phyloP scores from a whole-genome alignment of 2,329 filamentous ascomycete genomes.

The Cercospora sojina region DNA sequence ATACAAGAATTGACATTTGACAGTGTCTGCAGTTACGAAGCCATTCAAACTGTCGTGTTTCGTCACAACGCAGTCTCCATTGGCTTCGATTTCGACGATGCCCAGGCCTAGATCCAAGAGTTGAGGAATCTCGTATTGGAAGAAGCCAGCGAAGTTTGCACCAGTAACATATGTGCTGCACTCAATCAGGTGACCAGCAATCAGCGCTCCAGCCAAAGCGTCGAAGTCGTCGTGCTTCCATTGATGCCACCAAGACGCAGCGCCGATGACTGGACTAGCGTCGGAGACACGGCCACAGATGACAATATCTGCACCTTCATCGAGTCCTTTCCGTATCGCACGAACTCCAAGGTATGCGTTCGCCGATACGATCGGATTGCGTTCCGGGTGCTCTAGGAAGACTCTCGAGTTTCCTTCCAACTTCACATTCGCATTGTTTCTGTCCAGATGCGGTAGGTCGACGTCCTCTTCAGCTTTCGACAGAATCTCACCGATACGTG shows the following conservation, averaged over 20 bases:
- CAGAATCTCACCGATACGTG: constrained; percentile 24
- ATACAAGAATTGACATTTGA: constrained; percentile 54
- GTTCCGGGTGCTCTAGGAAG: constrained; percentile 22
- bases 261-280: constrained; percentile 44
- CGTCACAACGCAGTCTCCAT: constrained; percentile 39
- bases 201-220: constrained; percentile 41
- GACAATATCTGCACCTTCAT: constrained; percentile 44
- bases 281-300: constrained; percentile 46
- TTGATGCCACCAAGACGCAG: constrained; percentile 45
- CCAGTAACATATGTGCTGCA: constrained; percentile 40
- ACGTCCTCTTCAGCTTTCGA: constrained; percentile 15
- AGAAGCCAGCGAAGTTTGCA: constrained; percentile 45
- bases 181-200: constrained; percentile 46
- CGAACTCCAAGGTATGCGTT: constrained; percentile 46
- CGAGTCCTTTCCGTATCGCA: constrained; percentile 43
- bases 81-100: constrained; percentile 36
- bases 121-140: constrained; percentile 35
- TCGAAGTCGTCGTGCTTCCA: constrained; percentile 42
- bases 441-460: constrained; percentile 29
- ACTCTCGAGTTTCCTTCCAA: constrained; percentile 26
- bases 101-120: constrained; percentile 38
- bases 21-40: constrained; percentile 48
- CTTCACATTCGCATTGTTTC: constrained; percentile 26
- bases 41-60: constrained; percentile 41
- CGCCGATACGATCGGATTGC: constrained; percentile 30